Conservation (phyloP, 73 alveolate species). For the Diophrys appendiculata region DNA sequence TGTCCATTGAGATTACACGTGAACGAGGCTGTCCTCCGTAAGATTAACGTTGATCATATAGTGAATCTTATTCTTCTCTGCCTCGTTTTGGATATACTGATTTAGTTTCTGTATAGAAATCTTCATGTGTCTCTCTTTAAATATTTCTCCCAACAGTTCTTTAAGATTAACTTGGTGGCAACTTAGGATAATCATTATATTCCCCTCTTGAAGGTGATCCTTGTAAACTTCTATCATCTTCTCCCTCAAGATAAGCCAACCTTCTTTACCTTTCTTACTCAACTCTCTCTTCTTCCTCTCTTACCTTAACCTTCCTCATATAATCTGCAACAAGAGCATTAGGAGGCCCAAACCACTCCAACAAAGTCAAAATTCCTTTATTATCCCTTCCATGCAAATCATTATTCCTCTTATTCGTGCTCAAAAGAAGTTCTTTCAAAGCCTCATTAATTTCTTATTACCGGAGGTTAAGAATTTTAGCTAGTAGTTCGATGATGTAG, state of each 20-base stretch:
- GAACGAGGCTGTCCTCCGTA: not conserved
- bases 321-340: slow-evolving; percentile 50
- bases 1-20: not conserved
- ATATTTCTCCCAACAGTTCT: not conserved
- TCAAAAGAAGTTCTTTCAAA: slow-evolving; percentile 67
- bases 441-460: slow-evolving; percentile 65
- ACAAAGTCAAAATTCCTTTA: slow-evolving; percentile 73
- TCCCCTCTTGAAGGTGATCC: too few species aligned
- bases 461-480: slow-evolving; percentile 54
- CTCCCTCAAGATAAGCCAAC: slow-evolving; percentile 3
- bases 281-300: slow-evolving; percentile 36
- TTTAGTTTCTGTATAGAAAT: not conserved
- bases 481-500: slow-evolving; percentile 45
- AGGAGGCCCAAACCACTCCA: slow-evolving; percentile 76
- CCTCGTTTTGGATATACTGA: not conserved
- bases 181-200: not conserved
- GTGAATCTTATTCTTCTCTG: not conserved
- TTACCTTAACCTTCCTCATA: slow-evolving; percentile 20
- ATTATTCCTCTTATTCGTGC: slow-evolving; percentile 52
- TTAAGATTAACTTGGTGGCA: not conserved
- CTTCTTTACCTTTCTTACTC: slow-evolving; percentile 27
- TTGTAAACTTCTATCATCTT: too few species aligned
- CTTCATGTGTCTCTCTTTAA: not conserved
- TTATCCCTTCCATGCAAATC: slow-evolving; percentile 54
- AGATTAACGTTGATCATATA: not conserved